Evolutionary conservation across 176 grass and related monocot species (phyloP).

Genomic region (Oryza glaberrima): DNA sequence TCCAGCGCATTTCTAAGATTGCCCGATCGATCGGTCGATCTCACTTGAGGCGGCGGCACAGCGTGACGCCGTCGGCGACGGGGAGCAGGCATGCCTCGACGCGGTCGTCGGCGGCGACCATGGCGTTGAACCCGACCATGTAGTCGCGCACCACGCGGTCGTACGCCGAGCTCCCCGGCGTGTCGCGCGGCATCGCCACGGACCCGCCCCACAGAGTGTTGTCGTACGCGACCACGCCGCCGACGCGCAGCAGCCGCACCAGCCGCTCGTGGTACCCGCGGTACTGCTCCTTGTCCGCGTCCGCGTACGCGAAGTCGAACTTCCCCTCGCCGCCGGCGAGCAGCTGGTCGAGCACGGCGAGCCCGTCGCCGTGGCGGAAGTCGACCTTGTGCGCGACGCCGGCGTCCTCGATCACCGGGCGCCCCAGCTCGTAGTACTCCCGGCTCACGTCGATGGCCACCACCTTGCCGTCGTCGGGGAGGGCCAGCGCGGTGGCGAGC

Average conservation of each 20-base stretch:
- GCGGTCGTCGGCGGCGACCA: slow-evolving; percentile 43
- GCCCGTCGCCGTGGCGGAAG: slow-evolving; percentile 45
- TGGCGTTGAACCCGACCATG: slow-evolving; percentile 43
- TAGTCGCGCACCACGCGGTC: neutral
- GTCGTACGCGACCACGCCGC: slow-evolving; percentile 74
- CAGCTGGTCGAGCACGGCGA: neutral
- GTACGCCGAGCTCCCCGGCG: neutral
- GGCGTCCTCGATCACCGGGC: slow-evolving; percentile 48
- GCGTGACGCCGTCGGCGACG: slow-evolving; percentile 61
- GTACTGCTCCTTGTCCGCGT: slow-evolving; percentile 70
- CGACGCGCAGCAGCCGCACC: slow-evolving; percentile 61
- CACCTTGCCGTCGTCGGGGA: slow-evolving; percentile 75
- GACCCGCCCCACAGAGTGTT: slow-evolving; percentile 72
- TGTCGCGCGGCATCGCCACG: slow-evolving; percentile 26
- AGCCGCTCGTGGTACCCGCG: slow-evolving; percentile 59
- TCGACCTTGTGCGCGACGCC: slow-evolving; percentile 68
- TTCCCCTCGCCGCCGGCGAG: neutral
- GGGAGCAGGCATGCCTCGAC: slow-evolving; percentile 63
- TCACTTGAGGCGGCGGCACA: slow-evolving; percentile 55
- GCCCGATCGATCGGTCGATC: neutral
- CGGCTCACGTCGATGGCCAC: slow-evolving; percentile 51
- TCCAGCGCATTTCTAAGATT: neutral
- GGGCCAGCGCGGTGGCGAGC: slow-evolving; percentile 71
- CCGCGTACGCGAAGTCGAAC: slow-evolving; percentile 75
- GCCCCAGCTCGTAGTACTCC: slow-evolving; percentile 50